Conservation (phyloP, 306 rosid genomes). For the Arachis stenosperma region DNA sequence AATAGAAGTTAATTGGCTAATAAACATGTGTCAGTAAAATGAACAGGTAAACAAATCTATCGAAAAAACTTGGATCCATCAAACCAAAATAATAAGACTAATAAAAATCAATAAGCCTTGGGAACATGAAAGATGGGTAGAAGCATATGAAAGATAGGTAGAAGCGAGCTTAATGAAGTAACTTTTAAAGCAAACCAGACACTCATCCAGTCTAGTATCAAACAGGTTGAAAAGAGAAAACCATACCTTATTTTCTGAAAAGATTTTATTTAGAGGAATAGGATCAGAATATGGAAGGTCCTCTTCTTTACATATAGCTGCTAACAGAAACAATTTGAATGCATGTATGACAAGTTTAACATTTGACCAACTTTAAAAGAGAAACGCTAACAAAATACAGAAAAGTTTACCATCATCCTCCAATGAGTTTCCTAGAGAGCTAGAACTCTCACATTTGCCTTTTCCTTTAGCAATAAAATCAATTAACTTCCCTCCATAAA, state of each 20-base stretch:
- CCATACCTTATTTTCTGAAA: conserved; percentile 55
- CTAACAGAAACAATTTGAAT: conserved; percentile 40
- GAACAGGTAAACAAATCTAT: not conserved
- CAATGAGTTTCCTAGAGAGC: conserved; percentile 27
- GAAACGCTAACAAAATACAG: conserved; percentile 22
- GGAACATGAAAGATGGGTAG: not conserved
- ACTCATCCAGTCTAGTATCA: conserved; percentile 16
- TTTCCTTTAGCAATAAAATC: conserved; percentile 63
- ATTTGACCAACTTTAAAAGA: conserved; percentile 8
- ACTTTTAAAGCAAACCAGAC: conserved; percentile 25
- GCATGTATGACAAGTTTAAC: conserved; percentile 27
- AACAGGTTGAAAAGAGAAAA: not conserved
- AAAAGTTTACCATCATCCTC: conserved; percentile 50
- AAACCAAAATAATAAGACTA: not conserved
- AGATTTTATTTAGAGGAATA: conserved; percentile 38
- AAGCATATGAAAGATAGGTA: conserved; percentile 1
- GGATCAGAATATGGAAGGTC: conserved; percentile 35
- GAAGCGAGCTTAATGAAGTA: conserved; percentile 11
- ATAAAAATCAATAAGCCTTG: not conserved
- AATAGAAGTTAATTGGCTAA: conserved; percentile 1
- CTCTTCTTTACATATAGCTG: conserved; percentile 46
- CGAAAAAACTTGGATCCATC: not conserved
- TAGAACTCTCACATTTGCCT: conserved; percentile 44
- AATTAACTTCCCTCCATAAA: conserved; percentile 73
- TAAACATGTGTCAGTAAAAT: not conserved